A percentile compares a stretch with the other conserved stretches of the same genome.
Evolutionary conservation across 192 early-diverging fungal genomes (phyloP).

Genomic region (Pilaira anomala): DNA sequence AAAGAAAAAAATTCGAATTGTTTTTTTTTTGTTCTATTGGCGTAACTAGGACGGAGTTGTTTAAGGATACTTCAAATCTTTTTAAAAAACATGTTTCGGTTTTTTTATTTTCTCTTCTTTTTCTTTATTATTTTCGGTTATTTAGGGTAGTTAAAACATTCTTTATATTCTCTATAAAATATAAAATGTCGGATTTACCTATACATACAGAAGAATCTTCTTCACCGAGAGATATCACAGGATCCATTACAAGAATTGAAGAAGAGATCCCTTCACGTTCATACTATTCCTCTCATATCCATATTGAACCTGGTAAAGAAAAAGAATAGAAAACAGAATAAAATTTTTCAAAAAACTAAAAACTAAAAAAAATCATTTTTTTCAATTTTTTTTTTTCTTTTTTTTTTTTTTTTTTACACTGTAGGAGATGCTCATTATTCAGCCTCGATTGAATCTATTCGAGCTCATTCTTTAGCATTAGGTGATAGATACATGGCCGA

Average conservation of each 20-base stretch:
- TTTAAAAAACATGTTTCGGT: not conserved
- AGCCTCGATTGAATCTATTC: conserved; percentile 39
- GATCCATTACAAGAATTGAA: not conserved
- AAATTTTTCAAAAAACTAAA: no score
- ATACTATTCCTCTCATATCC: conserved; percentile 35
- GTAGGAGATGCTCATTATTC: conserved; percentile 29
- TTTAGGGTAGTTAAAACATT: not conserved
- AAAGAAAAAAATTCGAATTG: not conserved
- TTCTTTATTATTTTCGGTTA: not conserved
- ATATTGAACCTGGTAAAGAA: conserved; percentile 24
- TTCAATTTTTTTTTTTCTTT: not conserved
- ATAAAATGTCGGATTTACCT: not conserved
- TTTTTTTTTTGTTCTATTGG: not conserved
- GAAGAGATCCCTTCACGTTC: conserved; percentile 36
- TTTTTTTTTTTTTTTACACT: not conserved
- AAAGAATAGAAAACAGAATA: no score
- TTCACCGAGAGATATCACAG: conserved; percentile 17
- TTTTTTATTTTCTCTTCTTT: conserved; percentile 4
- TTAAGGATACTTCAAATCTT: not conserved
- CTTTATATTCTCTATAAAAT: not conserved
- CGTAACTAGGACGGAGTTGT: not conserved
- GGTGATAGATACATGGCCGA: conserved; percentile 30
- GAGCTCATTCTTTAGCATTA: conserved; percentile 38
- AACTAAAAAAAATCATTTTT: conserved; percentile 1
- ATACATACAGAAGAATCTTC: not conserved